Evolutionary conservation across 352 stramenopile species (phyloP), one percentile per base, ranked within the genome.

Genomic region (Globisporangium mamillatum): DNA sequence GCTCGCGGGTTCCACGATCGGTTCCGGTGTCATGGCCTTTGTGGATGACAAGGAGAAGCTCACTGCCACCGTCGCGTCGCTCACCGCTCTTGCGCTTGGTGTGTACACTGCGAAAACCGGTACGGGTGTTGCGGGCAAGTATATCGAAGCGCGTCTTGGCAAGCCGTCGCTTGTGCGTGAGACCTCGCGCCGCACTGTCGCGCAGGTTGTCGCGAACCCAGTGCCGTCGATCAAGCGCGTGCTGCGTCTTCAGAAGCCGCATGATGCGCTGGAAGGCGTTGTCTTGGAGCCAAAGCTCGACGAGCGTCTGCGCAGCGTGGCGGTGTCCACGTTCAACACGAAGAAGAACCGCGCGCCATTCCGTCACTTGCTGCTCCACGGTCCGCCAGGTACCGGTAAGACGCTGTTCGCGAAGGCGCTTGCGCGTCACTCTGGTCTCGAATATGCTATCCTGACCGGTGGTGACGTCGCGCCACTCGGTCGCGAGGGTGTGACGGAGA

Each of bases 401-500:
- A 99, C 98, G 12, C 91, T 99, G 78, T 99, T 99, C 76, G 98
- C 98, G 54, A 98, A 99, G 80, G 87, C 94, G 57, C 86, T 99
- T 32, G 97, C 97, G 8, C 89, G 92, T 67, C 90, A 98, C 76
- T 99, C 95, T 16, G 97, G 97, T 7, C 80, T 99, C 62, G 98
- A 99, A 72, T 99, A 99, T 82, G 98, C 98, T 48, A 98, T 99
- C 76, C 85, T 99, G 53, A 99, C 97, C 6, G 98, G 97, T 79
- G 97, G 97, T 79, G 98, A 99, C 76, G 97, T 99, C 54, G 97
- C 96, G 10, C 97, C 98, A n/a, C 84, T 99, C 50, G 97, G 97
- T 52, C 84, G 84, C 29, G 97, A 99, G 77, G 97, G 95, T 50
- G 97, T 99, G 20, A 99, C 97, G 36, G 97, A 99, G 90, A 98